Base-by-base conservation (phyloP, 208 protist genomes). In the Leishmania amazonensis region DNA sequence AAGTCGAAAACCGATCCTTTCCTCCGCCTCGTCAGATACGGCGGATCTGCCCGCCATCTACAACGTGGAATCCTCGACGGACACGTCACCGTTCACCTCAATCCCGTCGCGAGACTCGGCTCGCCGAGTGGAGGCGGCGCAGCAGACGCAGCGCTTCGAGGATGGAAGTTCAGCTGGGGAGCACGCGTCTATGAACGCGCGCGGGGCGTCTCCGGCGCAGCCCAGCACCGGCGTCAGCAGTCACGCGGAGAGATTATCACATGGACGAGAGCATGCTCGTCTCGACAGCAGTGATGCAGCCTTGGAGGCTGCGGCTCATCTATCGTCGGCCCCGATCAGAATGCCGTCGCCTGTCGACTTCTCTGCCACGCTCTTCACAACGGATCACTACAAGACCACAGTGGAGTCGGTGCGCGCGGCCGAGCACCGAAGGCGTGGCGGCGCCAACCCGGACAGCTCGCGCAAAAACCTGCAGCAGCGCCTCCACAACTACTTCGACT, bases 401-500 rank as follows among this genome's bases (percentile, higher is more conserved):
- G 80, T 87, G 6, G 84, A 80, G 65, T 84, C 83, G 42, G 78
- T 84, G 70, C 76, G 80, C 45, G 72, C 79, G 6, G 81, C 71
- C 5, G 76, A 83, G n/a, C 79, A 80, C 80, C 80, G 65, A 38
- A 84, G 78, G 77, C 75, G 76, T 64, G 78, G 74, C 76, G 68
- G 78, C 38, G 80, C 76, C n/a, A 76, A 84, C 57, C 79, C 82
- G 62, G 74, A 78, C 7, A 51, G 42, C 21, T 86, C 85, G 11
- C 91, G 91, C 64, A 73, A 68, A 1, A 83, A 83, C 35, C 73
- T 91, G 79, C 88, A 91, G 83, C 84, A 90, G 75, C 62, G 86
- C 28, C 72, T 89, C 45, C 75, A 77, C 57, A 94, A 91, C 87
- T 89, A 91, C 79, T 95, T 97, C 83, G 89, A 89, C 67, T 94